A percentile compares a stretch with the other conserved stretches of the same genome.
These are phyloP conservation scores for Cytospora paraplurivora DNA, from an alignment of 2,329 filamentous ascomycete genomes.

Conservation along the genomic window DNA sequence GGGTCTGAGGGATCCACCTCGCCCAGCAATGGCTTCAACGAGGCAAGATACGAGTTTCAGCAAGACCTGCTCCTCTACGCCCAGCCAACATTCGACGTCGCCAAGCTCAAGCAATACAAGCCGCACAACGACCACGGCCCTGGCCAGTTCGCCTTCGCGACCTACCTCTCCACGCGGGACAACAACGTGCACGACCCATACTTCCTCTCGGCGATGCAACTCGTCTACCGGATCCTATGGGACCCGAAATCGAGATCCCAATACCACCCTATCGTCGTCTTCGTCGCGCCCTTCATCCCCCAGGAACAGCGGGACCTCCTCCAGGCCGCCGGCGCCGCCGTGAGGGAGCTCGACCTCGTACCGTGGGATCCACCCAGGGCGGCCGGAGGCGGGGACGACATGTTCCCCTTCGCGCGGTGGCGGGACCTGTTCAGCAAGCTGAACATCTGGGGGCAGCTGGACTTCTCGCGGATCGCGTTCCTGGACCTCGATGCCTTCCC, in stretches of 20 bases:
- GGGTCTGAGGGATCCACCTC: not conserved
- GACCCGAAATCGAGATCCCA: constrained; percentile 24
- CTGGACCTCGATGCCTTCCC: constrained; percentile 28
- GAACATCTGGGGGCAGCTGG: constrained; percentile 27
- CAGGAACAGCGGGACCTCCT: constrained; percentile 27
- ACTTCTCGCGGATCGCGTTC: constrained; percentile 22
- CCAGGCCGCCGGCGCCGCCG: constrained; percentile 22
- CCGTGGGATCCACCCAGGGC: constrained; percentile 25
- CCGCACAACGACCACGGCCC: constrained; percentile 27
- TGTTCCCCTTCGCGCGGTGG: constrained; percentile 27
- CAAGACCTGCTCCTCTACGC: constrained; percentile 22
- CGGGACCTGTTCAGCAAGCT: constrained; percentile 28
- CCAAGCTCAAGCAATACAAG: constrained; percentile 23
- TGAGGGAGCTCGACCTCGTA: constrained; percentile 26
- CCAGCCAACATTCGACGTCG: constrained; percentile 20
- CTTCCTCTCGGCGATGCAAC: constrained; percentile 29
- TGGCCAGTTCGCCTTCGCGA: constrained; percentile 25
- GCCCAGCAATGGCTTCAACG: constrained; percentile 19
- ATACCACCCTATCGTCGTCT: constrained; percentile 23
- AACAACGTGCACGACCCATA: constrained; percentile 26
- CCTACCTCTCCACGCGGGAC: constrained; percentile 35
- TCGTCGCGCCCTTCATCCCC: constrained; percentile 28
- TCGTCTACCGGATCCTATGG: constrained; percentile 27
- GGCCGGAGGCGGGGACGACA: constrained; percentile 5
- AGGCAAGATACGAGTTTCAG: constrained; percentile 26